A percentile compares a stretch with the other conserved stretches of the same genome.
Evolutionary conservation across 148 eudicot genomes (phyloP).

Genomic region (Rheum nobile): DNA sequence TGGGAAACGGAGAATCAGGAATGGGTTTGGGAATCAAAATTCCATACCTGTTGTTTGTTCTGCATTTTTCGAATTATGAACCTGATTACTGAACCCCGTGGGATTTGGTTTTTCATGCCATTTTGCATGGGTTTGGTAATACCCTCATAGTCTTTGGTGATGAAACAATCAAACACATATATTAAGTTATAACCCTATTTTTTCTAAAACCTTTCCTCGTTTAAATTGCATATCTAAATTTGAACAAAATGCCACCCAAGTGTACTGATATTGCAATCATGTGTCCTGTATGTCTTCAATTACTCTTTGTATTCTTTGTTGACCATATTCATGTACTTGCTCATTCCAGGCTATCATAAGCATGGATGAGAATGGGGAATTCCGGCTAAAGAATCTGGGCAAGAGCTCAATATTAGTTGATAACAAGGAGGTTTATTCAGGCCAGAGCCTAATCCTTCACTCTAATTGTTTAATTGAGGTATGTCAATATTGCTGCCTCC

Average conservation of each 20-base stretch:
- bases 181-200: not conserved
- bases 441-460: constrained; percentile 30
- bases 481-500: constrained; percentile 9
- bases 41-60: not conserved
- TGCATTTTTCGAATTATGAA: not conserved
- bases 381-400: constrained; percentile 60
- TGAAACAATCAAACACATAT: not conserved
- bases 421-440: constrained; percentile 33
- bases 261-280: not conserved
- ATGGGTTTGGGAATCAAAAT: not conserved
- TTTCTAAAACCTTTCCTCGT: not conserved
- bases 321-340: not conserved
- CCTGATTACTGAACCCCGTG: not conserved
- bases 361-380: constrained; percentile 72
- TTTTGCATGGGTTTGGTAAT: not conserved
- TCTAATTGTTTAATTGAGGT: constrained; percentile 79
- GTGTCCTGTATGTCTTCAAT: not conserved
- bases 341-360: constrained; percentile 51
- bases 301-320: not conserved
- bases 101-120: not conserved
- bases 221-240: not conserved
- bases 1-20: not conserved
- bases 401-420: constrained; percentile 51
- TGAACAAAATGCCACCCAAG: not conserved
- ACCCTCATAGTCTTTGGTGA: not conserved